Evolutionary conservation across 352 stramenopile genomes (phyloP).

Genomic region (Phytophthora fragariaefolia): DNA sequence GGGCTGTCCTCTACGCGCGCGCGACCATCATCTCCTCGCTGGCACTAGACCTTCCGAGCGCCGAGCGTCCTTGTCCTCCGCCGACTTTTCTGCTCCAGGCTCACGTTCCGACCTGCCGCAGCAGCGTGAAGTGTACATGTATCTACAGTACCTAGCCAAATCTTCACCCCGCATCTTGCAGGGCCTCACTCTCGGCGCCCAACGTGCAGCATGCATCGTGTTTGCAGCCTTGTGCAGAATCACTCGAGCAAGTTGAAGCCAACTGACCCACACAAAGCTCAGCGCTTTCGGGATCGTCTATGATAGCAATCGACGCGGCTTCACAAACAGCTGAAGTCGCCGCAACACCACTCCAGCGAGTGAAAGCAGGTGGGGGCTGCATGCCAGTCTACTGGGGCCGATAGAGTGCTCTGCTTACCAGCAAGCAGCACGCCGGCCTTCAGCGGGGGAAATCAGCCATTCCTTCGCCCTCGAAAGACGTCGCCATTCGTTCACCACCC

Average conservation of each 20-base stretch:
- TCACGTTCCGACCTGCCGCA: slow-evolving; percentile 16
- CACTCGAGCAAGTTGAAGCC: not conserved
- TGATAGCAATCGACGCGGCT: not conserved
- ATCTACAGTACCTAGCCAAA: not conserved
- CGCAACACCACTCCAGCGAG: slow-evolving; percentile 2
- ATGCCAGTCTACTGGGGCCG: not conserved
- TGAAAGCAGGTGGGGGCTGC: slow-evolving; percentile 6
- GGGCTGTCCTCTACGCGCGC: not conserved
- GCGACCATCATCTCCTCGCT: slow-evolving; percentile 9
- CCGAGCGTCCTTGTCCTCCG: slow-evolving; percentile 1
- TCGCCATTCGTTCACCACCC: not conserved
- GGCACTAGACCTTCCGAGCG: not conserved
- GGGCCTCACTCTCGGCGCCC: not conserved
- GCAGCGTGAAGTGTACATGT: slow-evolving; percentile 12
- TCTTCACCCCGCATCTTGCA: slow-evolving; percentile 11
- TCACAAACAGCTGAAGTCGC: not conserved
- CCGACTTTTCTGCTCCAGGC: slow-evolving; percentile 23
- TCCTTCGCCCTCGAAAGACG: slow-evolving; percentile 7
- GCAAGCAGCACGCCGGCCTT: not conserved
- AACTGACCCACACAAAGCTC: not conserved
- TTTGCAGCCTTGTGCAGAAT: not conserved
- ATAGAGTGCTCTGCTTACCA: not conserved
- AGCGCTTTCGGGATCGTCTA: not conserved
- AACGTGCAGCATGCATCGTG: not conserved
- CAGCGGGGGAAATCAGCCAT: slow-evolving; percentile 6